Percentiles rank a stretch among this genome's conserved stretches.
Evolutionary conservation across 305 asterid genomes (phyloP).

Genomic region (Withania somnifera): DNA sequence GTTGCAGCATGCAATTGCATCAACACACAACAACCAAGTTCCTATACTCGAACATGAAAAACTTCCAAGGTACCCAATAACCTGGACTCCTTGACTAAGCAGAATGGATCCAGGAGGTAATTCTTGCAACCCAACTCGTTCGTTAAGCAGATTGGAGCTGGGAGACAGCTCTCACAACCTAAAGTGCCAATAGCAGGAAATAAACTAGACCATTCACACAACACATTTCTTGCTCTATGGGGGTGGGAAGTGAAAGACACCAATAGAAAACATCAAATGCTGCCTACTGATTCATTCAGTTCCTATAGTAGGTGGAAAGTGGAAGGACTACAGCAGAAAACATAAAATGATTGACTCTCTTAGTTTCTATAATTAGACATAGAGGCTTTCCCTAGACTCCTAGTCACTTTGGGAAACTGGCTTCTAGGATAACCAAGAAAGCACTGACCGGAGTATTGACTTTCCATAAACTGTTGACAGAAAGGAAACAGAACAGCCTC

Average conservation of each 20-base stretch:
- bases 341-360: background rate
- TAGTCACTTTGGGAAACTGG: background rate
- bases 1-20: background rate
- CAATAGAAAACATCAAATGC: background rate
- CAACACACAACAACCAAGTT: background rate
- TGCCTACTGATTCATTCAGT: background rate
- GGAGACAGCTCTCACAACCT: background rate
- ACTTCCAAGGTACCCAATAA: background rate
- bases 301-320: background rate
- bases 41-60: background rate
- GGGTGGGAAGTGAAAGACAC: background rate
- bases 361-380: background rate
- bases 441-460: background rate
- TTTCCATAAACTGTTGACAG: background rate
- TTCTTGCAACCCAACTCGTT: background rate
- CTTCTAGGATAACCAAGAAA: background rate
- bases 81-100: background rate
- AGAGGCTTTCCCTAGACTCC: background rate
- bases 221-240: background rate
- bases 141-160: background rate
- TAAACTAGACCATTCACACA: background rate
- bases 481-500: fast-evolving
- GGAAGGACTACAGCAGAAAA: too few species aligned
- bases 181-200: background rate
- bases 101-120: background rate